Percentiles rank a stretch among this genome's conserved stretches.
These are phyloP conservation scores for Triticum turgidum DNA, from an alignment of 176 grass and related monocot genomes.

Conservation along the genomic window DNA sequence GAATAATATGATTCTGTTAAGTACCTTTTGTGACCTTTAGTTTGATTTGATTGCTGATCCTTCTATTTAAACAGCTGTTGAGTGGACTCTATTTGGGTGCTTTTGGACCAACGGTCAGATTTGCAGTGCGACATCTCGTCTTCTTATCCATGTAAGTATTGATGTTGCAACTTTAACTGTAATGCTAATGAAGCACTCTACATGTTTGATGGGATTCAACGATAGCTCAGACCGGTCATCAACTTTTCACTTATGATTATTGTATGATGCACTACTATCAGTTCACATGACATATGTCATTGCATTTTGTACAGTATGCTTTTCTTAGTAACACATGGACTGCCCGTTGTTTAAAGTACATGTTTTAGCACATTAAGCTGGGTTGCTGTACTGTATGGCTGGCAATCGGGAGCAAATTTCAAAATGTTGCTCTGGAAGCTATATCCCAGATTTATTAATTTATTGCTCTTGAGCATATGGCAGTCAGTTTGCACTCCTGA, in stretches of 20 bases:
- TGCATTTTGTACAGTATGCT: not conserved
- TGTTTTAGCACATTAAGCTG: not conserved
- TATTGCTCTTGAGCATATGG: not conserved
- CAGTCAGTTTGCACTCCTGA: constrained; percentile 20
- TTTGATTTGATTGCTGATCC: constrained; percentile 23
- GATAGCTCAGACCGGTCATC: not conserved
- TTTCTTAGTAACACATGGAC: not conserved
- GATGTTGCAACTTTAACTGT: not conserved
- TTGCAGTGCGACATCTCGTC: constrained; percentile 97
- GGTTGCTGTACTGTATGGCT: constrained; percentile 11
- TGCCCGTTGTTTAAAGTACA: not conserved
- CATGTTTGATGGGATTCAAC: not conserved
- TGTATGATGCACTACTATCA: not conserved
- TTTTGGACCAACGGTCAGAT: constrained; percentile 99
- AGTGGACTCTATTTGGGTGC: constrained; percentile 97
- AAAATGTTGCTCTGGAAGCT: constrained; percentile 15
- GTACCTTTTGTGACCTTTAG: not conserved
- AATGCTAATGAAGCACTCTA: not conserved
- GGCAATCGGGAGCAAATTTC: not conserved
- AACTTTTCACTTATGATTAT: constrained; percentile 13
- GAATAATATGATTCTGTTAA: not conserved
- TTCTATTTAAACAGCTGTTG: constrained; percentile 74
- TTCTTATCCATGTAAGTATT: constrained; percentile 89
- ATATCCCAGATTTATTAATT: not conserved
- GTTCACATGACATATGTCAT: not conserved